These are phyloP conservation scores for Myxozyma kluyveri DNA, from an alignment of 805 yeast species.

Conservation along the genomic window DNA sequence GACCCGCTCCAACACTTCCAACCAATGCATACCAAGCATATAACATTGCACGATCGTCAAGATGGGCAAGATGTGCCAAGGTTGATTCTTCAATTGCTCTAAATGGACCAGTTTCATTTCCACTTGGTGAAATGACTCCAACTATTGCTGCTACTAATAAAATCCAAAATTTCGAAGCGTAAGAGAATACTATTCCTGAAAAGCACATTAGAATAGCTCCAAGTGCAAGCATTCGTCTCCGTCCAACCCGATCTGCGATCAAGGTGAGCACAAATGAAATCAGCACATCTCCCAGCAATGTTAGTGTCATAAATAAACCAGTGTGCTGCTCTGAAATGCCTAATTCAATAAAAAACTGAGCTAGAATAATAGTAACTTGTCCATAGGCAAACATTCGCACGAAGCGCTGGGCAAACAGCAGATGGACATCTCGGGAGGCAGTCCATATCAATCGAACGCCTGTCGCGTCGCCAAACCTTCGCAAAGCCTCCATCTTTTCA, in stretches of 20 bases:
- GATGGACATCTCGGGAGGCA: conserved; percentile 26
- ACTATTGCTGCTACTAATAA: conserved; percentile 44
- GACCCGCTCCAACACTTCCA: conserved; percentile 59
- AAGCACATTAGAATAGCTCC: conserved; percentile 46
- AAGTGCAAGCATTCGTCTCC: conserved; percentile 42
- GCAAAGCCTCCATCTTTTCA: neutral
- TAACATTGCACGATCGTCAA: conserved; percentile 49
- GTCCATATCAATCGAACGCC: conserved; percentile 14
- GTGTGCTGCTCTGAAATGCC: conserved; percentile 45
- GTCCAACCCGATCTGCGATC: conserved; percentile 49
- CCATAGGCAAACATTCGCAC: conserved; percentile 42
- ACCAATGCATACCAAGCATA: conserved; percentile 57
- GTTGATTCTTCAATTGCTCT: conserved; percentile 56
- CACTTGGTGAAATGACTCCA: conserved; percentile 58
- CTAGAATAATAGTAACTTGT: conserved; percentile 42
- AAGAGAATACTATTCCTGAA: conserved; percentile 46
- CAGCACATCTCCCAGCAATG: conserved; percentile 52
- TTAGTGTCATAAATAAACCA: conserved; percentile 51
- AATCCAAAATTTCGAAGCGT: conserved; percentile 38
- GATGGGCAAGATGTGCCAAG: conserved; percentile 47
- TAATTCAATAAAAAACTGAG: conserved; percentile 45
- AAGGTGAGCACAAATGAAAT: conserved; percentile 48
- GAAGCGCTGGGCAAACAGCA: conserved; percentile 37
- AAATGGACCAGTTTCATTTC: conserved; percentile 60
- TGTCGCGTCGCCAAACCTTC: conserved; percentile 7